Conservation (phyloP, 2,329 filamentous ascomycete genomes). For the Penicillium sp. region DNA sequence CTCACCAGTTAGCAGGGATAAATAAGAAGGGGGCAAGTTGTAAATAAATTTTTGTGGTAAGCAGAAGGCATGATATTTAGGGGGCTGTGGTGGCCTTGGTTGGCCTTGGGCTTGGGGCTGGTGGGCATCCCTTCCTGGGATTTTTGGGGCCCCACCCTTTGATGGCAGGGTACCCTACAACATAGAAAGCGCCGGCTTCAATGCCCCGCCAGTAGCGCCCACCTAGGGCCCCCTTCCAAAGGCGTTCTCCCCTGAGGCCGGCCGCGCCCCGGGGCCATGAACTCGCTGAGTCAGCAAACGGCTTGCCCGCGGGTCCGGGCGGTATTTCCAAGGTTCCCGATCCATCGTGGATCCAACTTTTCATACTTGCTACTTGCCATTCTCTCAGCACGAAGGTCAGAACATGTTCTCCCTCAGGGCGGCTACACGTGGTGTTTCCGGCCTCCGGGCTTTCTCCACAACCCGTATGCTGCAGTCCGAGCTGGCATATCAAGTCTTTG, state of each 20-base stretch:
- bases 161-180: too few relatives aligned
- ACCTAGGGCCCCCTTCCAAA: too few relatives aligned
- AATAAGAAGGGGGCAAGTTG: too few relatives aligned
- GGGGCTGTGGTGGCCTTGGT: too few relatives aligned
- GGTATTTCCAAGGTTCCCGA: background rate
- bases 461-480: slow-evolving; percentile 26
- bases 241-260: too few relatives aligned
- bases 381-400: background rate
- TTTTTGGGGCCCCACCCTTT: too few relatives aligned
- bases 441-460: slow-evolving; percentile 34
- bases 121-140: too few relatives aligned
- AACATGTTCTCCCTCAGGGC: slow-evolving; percentile 12
- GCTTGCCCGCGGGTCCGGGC: background rate
- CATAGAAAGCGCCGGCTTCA: too few relatives aligned
- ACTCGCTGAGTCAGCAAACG: slow-evolving; percentile 9
- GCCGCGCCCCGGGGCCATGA: background rate
- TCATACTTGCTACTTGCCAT: background rate
- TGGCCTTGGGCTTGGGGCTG: too few relatives aligned
- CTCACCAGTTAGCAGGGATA: background rate
- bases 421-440: slow-evolving; percentile 6
- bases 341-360: background rate
- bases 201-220: too few relatives aligned
- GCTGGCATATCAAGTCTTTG: slow-evolving; percentile 38
- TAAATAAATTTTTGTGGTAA: background rate
- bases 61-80: background rate